These are phyloP conservation scores for Aspergillus udagawae DNA, from an alignment of 2,329 filamentous ascomycete species.

Conservation along the genomic window DNA sequence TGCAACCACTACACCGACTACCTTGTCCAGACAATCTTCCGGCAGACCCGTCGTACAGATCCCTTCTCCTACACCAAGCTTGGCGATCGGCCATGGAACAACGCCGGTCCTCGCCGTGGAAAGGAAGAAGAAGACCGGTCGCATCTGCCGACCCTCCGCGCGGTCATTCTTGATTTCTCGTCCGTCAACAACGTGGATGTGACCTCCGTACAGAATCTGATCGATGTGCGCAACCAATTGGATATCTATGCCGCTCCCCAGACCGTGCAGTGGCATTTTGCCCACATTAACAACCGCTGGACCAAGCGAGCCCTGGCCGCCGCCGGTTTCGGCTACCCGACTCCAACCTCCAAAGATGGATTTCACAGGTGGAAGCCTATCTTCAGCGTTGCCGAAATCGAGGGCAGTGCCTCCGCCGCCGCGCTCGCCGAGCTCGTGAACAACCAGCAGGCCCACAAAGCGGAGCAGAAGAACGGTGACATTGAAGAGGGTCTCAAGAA, in stretches of 20 bases:
- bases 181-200: constrained; percentile 92
- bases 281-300: constrained; percentile 91
- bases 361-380: constrained; percentile 85
- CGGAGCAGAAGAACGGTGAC: constrained; percentile 19
- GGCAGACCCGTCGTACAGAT: constrained; percentile 72
- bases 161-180: constrained; percentile 90
- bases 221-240: constrained; percentile 91
- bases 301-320: constrained; percentile 84
- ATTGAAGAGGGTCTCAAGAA: constrained; percentile 30
- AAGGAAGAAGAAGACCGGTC: constrained; percentile 47
- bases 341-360: constrained; percentile 48
- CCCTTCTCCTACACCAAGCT: constrained; percentile 59
- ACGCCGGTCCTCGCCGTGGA: constrained; percentile 69
- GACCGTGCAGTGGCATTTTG: constrained; percentile 89
- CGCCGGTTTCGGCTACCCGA: constrained; percentile 84
- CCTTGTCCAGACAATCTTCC: constrained; percentile 64
- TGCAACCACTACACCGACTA: constrained; percentile 84
- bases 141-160: constrained; percentile 67
- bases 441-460: constrained; percentile 49
- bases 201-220: constrained; percentile 85
- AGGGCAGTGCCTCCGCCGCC: constrained; percentile 66
- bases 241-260: constrained; percentile 79
- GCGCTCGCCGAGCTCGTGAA: constrained; percentile 61
- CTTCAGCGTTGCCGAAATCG: constrained; percentile 85
- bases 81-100: constrained; percentile 91